Conservation (phyloP, 2,329 filamentous ascomycete species). For the Scedosporium aurantiacum region DNA sequence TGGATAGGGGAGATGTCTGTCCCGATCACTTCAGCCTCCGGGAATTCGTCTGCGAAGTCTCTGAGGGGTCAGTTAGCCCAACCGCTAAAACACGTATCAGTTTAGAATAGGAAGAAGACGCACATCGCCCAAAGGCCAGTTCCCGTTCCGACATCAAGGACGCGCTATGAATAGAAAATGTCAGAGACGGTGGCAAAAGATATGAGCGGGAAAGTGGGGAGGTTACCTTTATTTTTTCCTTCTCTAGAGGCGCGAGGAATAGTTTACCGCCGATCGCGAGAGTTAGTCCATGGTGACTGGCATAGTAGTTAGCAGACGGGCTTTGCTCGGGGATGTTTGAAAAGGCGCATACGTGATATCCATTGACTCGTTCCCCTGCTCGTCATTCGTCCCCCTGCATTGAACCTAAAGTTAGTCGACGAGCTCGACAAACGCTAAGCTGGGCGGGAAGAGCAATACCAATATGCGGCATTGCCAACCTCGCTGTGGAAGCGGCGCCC, state of each 20-base stretch:
- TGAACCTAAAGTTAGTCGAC: background rate
- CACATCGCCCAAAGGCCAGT: constrained; percentile 42
- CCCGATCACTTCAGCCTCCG: constrained; percentile 32
- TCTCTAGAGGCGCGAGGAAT: constrained; percentile 14
- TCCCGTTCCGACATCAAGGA: constrained; percentile 42
- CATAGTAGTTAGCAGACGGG: background rate
- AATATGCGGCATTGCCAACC: constrained; percentile 16
- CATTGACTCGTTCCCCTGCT: constrained; percentile 14
- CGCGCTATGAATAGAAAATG: constrained; percentile 5
- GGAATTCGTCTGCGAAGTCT: constrained; percentile 33
- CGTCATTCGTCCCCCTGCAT: constrained; percentile 15
- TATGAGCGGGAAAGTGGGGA: background rate
- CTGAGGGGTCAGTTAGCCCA: constrained; percentile 19
- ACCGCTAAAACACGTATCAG: background rate
- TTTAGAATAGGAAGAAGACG: constrained; percentile 24
- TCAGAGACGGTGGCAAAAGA: background rate
- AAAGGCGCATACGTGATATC: constrained; percentile 1
- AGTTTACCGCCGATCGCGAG: constrained; percentile 14
- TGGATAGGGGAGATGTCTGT: constrained; percentile 48
- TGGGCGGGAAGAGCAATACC: constrained; percentile 9
- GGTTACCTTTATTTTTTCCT: constrained; percentile 8
- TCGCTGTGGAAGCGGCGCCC: constrained; percentile 20
- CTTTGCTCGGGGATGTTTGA: background rate
- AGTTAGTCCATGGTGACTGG: constrained; percentile 14
- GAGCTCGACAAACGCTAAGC: background rate